phyloP scores from a whole-genome alignment of 305 asterid genomes.

The Fraxinus floribunda region DNA sequence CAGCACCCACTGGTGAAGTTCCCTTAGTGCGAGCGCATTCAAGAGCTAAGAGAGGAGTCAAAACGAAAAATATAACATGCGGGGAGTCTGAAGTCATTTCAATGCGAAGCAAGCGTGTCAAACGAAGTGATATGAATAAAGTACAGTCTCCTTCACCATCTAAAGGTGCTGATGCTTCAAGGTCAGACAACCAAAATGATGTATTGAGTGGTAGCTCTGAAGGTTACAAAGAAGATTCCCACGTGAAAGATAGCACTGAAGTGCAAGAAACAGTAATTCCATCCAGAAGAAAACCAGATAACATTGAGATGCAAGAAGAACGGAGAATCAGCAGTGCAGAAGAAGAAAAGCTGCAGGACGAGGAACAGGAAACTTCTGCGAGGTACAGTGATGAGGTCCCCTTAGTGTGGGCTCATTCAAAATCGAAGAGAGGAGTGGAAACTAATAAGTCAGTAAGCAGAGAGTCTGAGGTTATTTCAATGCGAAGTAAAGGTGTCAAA shows the following conservation, averaged over 20 bases:
- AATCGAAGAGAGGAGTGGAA: conserved; percentile 28
- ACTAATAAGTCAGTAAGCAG: conserved; percentile 20
- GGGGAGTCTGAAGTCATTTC: conserved; percentile 28
- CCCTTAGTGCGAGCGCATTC: conserved; percentile 15
- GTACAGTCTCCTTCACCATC: background rate
- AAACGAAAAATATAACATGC: conserved; percentile 21
- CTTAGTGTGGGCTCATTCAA: conserved; percentile 17
- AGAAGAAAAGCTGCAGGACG: conserved; percentile 32
- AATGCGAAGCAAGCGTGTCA: conserved; percentile 22
- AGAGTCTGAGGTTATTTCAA: conserved; percentile 27
- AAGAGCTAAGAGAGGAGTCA: conserved; percentile 28
- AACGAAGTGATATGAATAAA: conserved; percentile 26
- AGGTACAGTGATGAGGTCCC: conserved; percentile 24
- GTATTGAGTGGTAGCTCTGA: background rate
- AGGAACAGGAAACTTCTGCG: conserved; percentile 29
- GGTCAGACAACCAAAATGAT: conserved; percentile 8
- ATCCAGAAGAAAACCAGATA: conserved; percentile 4
- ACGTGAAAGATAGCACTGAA: conserved; percentile 19
- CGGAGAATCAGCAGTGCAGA: conserved; percentile 20
- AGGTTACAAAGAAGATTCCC: background rate
- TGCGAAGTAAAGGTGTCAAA: conserved; percentile 25
- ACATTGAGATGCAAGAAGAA: background rate
- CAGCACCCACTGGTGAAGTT: conserved; percentile 25
- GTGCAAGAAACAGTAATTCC: conserved; percentile 18
- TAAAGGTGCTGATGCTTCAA: conserved; percentile 12